phyloP scores from a whole-genome alignment of 768 basidiomycete species.

The Cantharellus anzutake region DNA sequence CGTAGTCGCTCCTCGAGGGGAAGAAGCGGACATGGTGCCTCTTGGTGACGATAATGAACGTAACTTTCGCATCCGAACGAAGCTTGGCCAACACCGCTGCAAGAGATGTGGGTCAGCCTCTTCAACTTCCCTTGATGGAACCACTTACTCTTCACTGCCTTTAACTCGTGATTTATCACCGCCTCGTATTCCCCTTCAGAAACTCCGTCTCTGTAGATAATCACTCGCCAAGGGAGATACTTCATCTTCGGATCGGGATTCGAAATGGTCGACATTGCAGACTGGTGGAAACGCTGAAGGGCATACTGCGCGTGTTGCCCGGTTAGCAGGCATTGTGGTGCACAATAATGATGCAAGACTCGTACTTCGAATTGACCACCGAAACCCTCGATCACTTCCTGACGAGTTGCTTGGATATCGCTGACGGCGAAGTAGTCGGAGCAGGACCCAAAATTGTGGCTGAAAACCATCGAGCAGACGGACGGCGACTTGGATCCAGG shows the following conservation, averaged over 20 bases:
- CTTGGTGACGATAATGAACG: conserved; percentile 5
- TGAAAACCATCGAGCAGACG: not conserved
- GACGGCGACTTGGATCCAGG: not conserved
- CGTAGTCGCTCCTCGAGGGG: not conserved
- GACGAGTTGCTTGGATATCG: conserved; percentile 42
- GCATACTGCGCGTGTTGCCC: no score
- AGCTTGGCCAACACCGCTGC: not conserved
- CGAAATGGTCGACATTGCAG: no score
- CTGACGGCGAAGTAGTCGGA: conserved; percentile 57
- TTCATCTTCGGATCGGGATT: conserved; percentile 21
- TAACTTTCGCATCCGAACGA: not conserved
- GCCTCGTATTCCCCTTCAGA: conserved; percentile 51
- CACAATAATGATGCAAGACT: not conserved
- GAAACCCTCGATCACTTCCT: conserved; percentile 35
- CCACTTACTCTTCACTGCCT: conserved; percentile 4
- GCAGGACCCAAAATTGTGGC: conserved; percentile 40
- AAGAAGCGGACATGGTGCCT: conserved; percentile 7
- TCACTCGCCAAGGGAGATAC: conserved; percentile 46
- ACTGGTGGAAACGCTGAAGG: no score
- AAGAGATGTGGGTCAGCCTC: not conserved
- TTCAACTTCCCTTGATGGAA: not conserved
- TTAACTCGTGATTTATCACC: conserved; percentile 38
- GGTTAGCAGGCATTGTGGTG: not conserved
- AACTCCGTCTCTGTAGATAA: conserved; percentile 55
- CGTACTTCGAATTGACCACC: not conserved